Evolutionary conservation across 495 filamentous ascomycete species (phyloP), one percentile per base, ranked within the genome.

Genomic region (Lasiosphaeriaceae sp.): DNA sequence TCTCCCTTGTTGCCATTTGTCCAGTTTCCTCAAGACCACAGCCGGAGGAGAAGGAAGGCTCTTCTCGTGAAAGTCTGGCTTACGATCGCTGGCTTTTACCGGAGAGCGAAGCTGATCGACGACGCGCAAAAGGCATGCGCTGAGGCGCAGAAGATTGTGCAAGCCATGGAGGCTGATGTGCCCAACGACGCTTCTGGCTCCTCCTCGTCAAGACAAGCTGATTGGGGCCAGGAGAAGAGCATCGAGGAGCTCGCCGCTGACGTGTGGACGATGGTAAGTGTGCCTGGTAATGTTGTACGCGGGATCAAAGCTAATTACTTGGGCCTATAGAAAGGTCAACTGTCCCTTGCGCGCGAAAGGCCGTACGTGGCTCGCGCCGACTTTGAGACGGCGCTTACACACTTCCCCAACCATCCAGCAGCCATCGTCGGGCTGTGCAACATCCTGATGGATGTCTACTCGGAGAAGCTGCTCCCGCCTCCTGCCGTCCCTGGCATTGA

Each of bases 41-140:
- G 69, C 43, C 77, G 80, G 58, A 82, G 83, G 51, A 83, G 82
- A 56, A 77, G 85, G 21, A 78, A 79, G 34, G 78, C 78, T 5
- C 70, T 87, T 62, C 78, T 96, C 6, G 77, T 88, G n/a, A 85
- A 83, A 52, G 83, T 96, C 21, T 98, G 94, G 94, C 79, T 96
- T 12, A 86, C 91, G 57, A 92, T 96, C 47, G 86, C 90, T 2
- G 86, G 86, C 0, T 83, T 97, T 52, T 97, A 98, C 64, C 83
- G 92, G 22, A 83, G 90, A 46, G 90, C 92, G 11, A 83, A 78
- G 1, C 83, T 92, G 68, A 82, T 83, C 41, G 83, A 88, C 1
- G 92, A 97, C 67, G 87, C 89, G 1, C 78, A 80, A 41, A 87
- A 85, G 48, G 90, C 94, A 2, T 84, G 90, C 43, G 79, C 83